Evolutionary conservation across 352 stramenopile genomes (phyloP), one percentile per base, ranked within the genome.

Genomic region (Thraustochytrium aureum): DNA sequence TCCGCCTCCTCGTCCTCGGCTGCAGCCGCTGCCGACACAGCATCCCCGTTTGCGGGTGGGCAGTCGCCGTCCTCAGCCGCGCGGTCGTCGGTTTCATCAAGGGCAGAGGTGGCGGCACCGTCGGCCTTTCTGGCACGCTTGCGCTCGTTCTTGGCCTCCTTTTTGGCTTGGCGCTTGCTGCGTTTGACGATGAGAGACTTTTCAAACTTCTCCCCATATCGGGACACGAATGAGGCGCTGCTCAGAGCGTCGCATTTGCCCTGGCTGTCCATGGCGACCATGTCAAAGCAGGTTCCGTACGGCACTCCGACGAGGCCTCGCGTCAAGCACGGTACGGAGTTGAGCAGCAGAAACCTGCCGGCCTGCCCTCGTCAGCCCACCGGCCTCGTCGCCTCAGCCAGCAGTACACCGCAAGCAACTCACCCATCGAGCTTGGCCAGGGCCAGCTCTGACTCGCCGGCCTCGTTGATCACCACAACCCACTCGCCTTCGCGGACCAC

Each of bases 401-500:
- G 64, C 64, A 26, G 22, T 39, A 35, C 22, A 2, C 33, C 22
- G 12, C 6, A 26, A 14, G 5, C 38, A 22, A 74, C 64, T 37
- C 61, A 74, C 64, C 64, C 69, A 26, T 74, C 35, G 54, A 20
- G n/a, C 7, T 73, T 30, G 10, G 69, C 69, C 56, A 67, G 50
- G 5, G 47, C 69, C 30, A 79, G 69, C 69, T 79, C 69, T 10
- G 39, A 41, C 22, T 26, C 26, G n/a, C 69, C 69, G 37, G 50
- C 50, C 33, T 79, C 69, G 52, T 79, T 79, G 6, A 39, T 12
- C n/a, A 42, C 50, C 50, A 79, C 69, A n/a, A 73, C 59, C 69
- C 69, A 79, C 54, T 79, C 69, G 33, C 33, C 39, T 52, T 72
- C 66, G 47, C 47, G 47, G 17, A 56, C 47, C 47, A 56, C 47